Base-by-base conservation (phyloP, 345 rosid species). In the Gossypium australe region DNA sequence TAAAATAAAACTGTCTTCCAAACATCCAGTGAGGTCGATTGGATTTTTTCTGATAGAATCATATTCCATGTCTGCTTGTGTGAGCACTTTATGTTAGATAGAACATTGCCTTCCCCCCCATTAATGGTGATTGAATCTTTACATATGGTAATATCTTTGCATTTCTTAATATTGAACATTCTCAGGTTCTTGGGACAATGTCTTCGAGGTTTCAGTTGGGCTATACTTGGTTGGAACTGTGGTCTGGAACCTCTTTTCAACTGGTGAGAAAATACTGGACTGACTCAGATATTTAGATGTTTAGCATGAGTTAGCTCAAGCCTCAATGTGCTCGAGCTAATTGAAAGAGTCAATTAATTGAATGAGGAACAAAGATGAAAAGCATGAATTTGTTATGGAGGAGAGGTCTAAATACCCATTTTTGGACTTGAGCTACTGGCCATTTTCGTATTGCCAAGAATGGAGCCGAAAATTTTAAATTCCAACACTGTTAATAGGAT, bases 151-250 rank as follows among this genome's bases (percentile, higher is more conserved):
- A 38, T 65, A 65, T 29, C 41, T 22, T 7, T 13, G 3, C 11
- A 9, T 41, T 66, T 34, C 11, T 58, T n/a, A 20, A 34, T 43
- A 48, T 22, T 9, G 24, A 58, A 47, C 53, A 34, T 70, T 73
- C 6, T 41, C 89, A 94, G 98, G 98, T 77, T 90, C 97, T 2
- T 94, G 98, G 98, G 98, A 94, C 74, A 89, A 92, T 61, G 98
- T 94, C 52, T 94, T 94, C 81, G 78, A 88, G 78, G 97, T 90
- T 66, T 90, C 97, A 5, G 97, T 94, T 0, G 97, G 93, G 75
- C 92, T 94, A 45, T 90, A 92, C 83, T 81, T 94, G 77, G 89
- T 87, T 4, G 97, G 98, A 75, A 92, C 97, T 0, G 94, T 85
- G 16, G 84, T 90, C 16, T 92, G 98, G 98, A 92, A 92, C 72